Evolutionary conservation across 768 basidiomycete genomes (phyloP), one percentile per base, ranked within the genome.

Genomic region (Suillus fuscotomentosus): DNA sequence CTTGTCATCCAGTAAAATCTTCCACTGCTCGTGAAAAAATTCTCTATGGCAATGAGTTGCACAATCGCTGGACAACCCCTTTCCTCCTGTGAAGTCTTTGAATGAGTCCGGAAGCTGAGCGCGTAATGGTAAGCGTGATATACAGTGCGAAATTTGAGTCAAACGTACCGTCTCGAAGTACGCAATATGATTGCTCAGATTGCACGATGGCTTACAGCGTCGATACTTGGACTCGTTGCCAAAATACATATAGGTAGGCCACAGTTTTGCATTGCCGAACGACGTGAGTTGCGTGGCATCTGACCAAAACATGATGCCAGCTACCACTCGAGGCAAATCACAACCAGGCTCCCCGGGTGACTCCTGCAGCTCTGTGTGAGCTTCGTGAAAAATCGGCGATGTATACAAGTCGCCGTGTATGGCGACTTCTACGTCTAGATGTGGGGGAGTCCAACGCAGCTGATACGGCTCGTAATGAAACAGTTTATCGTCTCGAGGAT

Each of bases 241-340:
- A 55, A 72, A 69, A 36, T 39, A 67, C 27, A 70, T 13, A 42
- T 74, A 75, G 1, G 71, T 31, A 3, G 73, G 73, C 74, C 73
- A 75, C 1, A 75, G 60, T 24, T 65, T 66, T 13, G 70, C 70
- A 5, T 69, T 62, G 0, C 78, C 73, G 64, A 78, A 79, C 2
- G 64, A 50, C 0, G 75, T 67, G 0, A 79, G 65, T 15, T 74
- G 73, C 13, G 75, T 78, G 3, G 68, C 24, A 66, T 79, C 76
- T 0, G 75, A 79, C 66, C 71, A 75, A 41, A 76, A 65, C 73
- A 78, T 76, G 20, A 73, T 13, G 5, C 63, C 70, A 24, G 63
- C 69, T 43, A 76, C 63, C 1, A 60, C 61, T 60, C 65, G 41
- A 5, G 41, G 41, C 14, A 41, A 6, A 6, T 15, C 5, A 41